phyloP scores from a whole-genome alignment of 805 yeast species.

The Lachancea thermotolerans region DNA sequence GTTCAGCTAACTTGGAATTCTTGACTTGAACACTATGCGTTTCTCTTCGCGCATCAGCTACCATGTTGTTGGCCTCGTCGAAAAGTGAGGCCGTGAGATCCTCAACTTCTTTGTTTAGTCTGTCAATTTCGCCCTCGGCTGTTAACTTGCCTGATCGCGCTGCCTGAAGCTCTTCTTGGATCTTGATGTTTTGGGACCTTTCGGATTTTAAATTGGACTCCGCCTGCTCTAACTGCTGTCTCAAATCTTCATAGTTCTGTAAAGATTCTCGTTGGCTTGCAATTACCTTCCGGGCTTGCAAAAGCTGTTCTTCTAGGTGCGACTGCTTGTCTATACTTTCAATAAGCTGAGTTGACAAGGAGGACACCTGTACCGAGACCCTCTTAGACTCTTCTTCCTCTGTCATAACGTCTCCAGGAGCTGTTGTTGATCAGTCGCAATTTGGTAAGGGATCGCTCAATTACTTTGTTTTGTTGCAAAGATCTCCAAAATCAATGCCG shows the following conservation, averaged over 20 bases:
- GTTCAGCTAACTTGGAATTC: slow-evolving; percentile 46
- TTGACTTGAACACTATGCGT: slow-evolving; percentile 53
- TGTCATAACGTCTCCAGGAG: slow-evolving; percentile 1
- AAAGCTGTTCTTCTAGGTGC: slow-evolving; percentile 44
- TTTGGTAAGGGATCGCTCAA: background rate
- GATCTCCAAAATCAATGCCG: background rate
- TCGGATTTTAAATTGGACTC: slow-evolving; percentile 6
- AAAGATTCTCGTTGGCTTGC: slow-evolving; percentile 19
- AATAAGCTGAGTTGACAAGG: slow-evolving; percentile 52
- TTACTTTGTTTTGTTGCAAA: background rate
- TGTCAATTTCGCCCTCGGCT: slow-evolving; percentile 54
- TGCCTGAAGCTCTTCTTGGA: slow-evolving; percentile 18
- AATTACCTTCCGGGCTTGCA: slow-evolving; percentile 34
- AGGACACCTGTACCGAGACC: slow-evolving; percentile 48
- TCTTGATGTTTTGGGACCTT: slow-evolving; percentile 21
- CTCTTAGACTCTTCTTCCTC: slow-evolving; percentile 36
- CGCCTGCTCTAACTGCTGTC: slow-evolving; percentile 30
- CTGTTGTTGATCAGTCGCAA: too few species aligned
- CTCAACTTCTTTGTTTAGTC: slow-evolving; percentile 67
- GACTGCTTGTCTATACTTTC: slow-evolving; percentile 55
- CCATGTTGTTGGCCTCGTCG: slow-evolving; percentile 82
- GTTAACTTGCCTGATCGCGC: slow-evolving; percentile 35
- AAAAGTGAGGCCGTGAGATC: slow-evolving; percentile 72
- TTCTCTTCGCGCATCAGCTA: slow-evolving; percentile 66
- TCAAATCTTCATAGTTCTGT: slow-evolving; percentile 27